Evolutionary conservation across 1,284 basidiomycete genomes (phyloP).

Genomic region (Butyriboletus appendiculatus): DNA sequence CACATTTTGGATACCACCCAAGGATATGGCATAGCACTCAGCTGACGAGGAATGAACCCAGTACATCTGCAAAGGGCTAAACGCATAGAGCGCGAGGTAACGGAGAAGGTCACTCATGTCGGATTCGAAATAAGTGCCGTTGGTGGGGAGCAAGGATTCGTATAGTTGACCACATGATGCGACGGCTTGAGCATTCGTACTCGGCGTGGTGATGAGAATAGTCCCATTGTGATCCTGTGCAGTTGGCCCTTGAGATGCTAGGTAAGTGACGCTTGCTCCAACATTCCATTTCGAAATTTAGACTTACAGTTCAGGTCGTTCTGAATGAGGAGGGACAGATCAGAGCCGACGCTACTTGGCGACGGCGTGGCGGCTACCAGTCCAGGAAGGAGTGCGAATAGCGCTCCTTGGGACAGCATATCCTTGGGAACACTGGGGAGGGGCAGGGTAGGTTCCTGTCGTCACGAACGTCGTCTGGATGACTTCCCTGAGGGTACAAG

Average conservation of each 20-base stretch:
- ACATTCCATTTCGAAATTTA: neutral
- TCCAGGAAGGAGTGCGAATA: neutral
- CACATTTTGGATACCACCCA: neutral
- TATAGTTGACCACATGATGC: constrained; percentile 8
- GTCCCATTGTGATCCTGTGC: constrained; percentile 13
- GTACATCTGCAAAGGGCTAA: constrained; percentile 7
- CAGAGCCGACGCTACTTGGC: constrained; percentile 6
- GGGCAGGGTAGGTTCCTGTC: neutral
- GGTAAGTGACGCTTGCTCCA: neutral
- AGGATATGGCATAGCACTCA: constrained; percentile 10
- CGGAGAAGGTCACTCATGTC: constrained; percentile 12
- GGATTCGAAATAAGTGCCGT: constrained; percentile 9
- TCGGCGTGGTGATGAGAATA: constrained; percentile 6
- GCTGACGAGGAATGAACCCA: constrained; percentile 10
- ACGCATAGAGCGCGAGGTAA: too few relatives aligned
- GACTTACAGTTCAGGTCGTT: constrained; percentile 16
- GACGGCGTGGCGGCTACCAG: constrained; percentile 3
- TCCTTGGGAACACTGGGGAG: neutral
- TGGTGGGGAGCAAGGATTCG: constrained; percentile 11
- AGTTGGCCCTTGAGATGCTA: constrained; percentile 2
- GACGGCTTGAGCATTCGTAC: constrained; percentile 8
- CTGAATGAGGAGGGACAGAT: constrained; percentile 10
- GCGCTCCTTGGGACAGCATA: neutral
- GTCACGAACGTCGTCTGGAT: neutral
- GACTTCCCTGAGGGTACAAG: neutral